Base-by-base conservation (phyloP, 148 eudicot species). In the Chenopodium berlandieri region DNA sequence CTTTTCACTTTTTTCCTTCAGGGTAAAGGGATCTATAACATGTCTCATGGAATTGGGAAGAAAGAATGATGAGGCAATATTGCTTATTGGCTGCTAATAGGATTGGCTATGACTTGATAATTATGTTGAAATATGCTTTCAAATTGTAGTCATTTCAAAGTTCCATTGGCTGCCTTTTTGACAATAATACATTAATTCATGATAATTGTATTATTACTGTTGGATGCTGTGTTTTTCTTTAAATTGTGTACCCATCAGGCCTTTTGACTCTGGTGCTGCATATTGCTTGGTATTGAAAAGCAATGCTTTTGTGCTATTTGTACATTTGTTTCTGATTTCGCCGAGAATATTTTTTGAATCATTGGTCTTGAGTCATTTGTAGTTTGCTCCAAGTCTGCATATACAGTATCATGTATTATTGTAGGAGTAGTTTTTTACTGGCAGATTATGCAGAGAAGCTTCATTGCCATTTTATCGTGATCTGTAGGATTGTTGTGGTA, bases 11-110 rank as follows among this genome's bases (percentile, higher is more conserved):
- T 63, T 71, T 76, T 48, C 13, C 16, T 81, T 31, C 90, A 93
- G 98, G 95, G 86, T 14, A 89, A 79, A 80, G 97, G 95, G 69
- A 89, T 93, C 89, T 93, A 91, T 80, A 94, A 94, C 79, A 91
- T 94, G 98, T 94, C 97, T 77, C 95, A 93, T 84, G 97, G 97
- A 64, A 89, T 93, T 37, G 97, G 97, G 75, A 94, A 94, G 95
- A 91, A 90, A 87, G 94, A 93, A 91, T 91, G 92, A 93, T 9
- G 7, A 37, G 27, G 80, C 80, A 54, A 70, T 14, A 10, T 70
- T 60, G 22, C 22, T 23, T 64, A 27, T 17, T 27, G 7, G 67
- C 17, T 20, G 66, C 31, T 50, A 27, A 62, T 58, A 56, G 19
- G 72, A 25, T 27, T 62, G 71, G 69, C 48, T 62, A 7, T 62